Evolutionary conservation across 2,329 filamentous ascomycete species (phyloP).

Genomic region (Penicillium nordicum): DNA sequence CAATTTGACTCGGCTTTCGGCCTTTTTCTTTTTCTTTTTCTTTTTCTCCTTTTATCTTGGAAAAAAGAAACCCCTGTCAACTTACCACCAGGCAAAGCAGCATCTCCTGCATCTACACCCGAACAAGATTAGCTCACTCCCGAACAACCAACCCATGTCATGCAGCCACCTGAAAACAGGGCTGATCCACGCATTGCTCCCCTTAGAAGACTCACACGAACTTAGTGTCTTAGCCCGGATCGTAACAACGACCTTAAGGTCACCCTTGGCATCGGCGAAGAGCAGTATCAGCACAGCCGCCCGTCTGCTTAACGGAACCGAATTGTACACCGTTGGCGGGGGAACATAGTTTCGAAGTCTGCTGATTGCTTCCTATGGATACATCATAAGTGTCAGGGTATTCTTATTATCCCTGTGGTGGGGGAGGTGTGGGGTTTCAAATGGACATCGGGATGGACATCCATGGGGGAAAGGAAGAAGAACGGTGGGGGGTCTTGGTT

Average conservation of each 20-base stretch:
- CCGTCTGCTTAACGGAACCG: conserved; percentile 60
- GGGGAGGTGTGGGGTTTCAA: conserved; percentile 16
- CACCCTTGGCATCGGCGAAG: conserved; percentile 77
- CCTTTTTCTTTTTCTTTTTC: neutral
- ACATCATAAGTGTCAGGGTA: neutral
- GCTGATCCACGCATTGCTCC: neutral
- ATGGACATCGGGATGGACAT: conserved; percentile 19
- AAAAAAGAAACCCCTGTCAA: conserved; percentile 33
- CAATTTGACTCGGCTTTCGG: neutral
- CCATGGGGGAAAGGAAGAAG: conserved; percentile 7
- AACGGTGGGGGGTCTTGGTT: neutral
- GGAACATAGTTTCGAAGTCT: conserved; percentile 55
- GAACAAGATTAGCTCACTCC: conserved; percentile 12
- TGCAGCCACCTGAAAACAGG: conserved; percentile 13
- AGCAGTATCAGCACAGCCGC: conserved; percentile 86
- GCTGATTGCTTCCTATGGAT: conserved; percentile 50
- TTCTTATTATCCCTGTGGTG: neutral
- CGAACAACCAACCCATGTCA: conserved; percentile 13
- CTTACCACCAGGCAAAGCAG: conserved; percentile 79
- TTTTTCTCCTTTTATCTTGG: neutral
- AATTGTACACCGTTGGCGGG: conserved; percentile 56
- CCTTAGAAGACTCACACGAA: conserved; percentile 45
- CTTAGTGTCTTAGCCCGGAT: conserved; percentile 58
- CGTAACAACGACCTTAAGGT: conserved; percentile 65
- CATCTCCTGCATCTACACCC: conserved; percentile 68